Conservation (phyloP, 306 rosid genomes). For the Castanea sativa region DNA sequence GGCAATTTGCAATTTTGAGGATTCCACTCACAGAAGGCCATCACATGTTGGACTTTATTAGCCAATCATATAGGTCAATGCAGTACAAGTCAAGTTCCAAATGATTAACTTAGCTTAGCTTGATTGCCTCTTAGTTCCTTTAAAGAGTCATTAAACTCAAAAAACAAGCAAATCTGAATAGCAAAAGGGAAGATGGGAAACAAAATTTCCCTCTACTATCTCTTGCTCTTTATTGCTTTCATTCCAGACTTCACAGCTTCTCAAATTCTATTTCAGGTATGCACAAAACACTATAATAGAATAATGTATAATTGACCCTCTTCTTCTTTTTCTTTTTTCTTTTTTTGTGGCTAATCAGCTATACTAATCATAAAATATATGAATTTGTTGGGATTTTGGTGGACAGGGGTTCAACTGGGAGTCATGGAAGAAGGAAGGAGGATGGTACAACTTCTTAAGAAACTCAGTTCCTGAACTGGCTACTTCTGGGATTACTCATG, state of each 20-base stretch:
- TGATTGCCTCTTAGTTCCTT: not conserved
- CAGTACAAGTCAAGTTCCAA: not conserved
- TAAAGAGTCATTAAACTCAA: not conserved
- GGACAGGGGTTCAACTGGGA: slow-evolving; percentile 3
- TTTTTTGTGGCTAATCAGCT: too few species aligned
- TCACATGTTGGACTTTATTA: not conserved
- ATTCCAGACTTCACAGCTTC: not conserved
- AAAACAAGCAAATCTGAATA: not conserved
- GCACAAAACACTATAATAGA: not conserved
- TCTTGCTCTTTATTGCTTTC: not conserved
- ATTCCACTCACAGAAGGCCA: too few species aligned
- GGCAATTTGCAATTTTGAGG: too few species aligned
- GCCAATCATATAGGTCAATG: not conserved
- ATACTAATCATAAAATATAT: not conserved
- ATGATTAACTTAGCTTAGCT: not conserved
- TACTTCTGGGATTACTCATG: not conserved
- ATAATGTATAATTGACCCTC: too few species aligned
- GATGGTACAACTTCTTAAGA: not conserved
- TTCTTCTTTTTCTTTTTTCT: too few species aligned
- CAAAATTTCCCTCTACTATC: not conserved
- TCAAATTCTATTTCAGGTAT: not conserved
- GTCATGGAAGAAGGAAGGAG: not conserved
- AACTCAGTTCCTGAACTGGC: not conserved
- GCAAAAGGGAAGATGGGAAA: not conserved
- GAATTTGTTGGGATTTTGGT: not conserved